phyloP scores from a whole-genome alignment of 129 eudicot genomes.

The Tagetes patula region DNA sequence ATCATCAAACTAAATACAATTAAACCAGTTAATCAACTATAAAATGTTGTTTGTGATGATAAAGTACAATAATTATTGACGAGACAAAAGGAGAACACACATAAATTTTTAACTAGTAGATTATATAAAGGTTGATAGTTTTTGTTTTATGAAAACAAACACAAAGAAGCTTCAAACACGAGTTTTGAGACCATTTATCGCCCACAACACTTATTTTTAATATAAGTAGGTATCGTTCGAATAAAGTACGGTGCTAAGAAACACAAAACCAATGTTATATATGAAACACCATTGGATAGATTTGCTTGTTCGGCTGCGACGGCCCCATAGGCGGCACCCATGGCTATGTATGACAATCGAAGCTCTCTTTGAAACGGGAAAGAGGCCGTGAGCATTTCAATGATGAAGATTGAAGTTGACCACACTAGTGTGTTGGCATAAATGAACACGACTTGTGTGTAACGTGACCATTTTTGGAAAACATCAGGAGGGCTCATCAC shows the following conservation, averaged over 20 bases:
- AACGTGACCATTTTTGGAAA: neutral
- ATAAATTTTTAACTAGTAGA: no score
- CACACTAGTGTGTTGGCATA: constrained; percentile 11
- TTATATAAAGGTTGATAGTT: no score
- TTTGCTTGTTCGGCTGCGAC: neutral
- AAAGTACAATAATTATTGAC: no score
- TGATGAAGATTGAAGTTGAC: constrained; percentile 1
- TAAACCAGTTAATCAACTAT: no score
- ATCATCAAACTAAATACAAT: no score
- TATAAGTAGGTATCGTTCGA: neutral
- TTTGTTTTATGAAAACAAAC: no score
- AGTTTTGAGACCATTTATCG: no score
- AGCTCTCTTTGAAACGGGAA: constrained; percentile 22
- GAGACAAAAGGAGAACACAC: no score
- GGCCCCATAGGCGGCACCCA: neutral
- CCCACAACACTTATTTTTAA: neutral
- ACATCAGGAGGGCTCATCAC: neutral
- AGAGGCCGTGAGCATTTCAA: neutral
- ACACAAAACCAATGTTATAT: neutral
- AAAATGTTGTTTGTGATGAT: no score
- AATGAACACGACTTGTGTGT: neutral
- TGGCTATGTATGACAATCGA: neutral
- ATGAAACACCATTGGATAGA: neutral
- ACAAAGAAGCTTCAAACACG: no score
- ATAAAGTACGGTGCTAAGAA: neutral